These are phyloP conservation scores for Gorgonomyces haynaldii DNA, from an alignment of 192 early-diverging fungal species.

Conservation along the genomic window DNA sequence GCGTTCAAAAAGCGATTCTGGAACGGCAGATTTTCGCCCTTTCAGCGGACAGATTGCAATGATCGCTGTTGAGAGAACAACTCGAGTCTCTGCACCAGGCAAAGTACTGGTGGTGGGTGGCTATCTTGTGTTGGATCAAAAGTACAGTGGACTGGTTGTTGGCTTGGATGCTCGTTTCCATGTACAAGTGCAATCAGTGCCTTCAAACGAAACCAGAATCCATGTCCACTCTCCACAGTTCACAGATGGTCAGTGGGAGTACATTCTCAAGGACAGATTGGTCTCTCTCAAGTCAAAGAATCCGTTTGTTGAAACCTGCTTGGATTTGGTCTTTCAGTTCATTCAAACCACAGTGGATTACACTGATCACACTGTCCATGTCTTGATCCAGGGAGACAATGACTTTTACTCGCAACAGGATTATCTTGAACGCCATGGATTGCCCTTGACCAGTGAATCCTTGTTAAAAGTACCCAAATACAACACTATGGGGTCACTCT, in stretches of 20 bases:
- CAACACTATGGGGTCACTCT: constrained; percentile 43
- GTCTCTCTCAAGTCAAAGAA: constrained; percentile 24
- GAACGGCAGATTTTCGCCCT: too few relatives aligned
- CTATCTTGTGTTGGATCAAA: constrained; percentile 82
- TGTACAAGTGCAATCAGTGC: constrained; percentile 34
- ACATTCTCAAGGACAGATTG: constrained; percentile 19
- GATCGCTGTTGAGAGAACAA: too few relatives aligned
- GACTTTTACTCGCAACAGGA: constrained; percentile 98
- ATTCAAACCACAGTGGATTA: constrained; percentile 5
- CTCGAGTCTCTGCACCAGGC: constrained; percentile 79
- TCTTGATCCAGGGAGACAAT: constrained; percentile 81
- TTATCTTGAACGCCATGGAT: constrained; percentile 35
- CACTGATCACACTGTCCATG: constrained; percentile 1
- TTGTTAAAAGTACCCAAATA: constrained; percentile 4
- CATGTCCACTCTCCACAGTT: constrained; percentile 76
- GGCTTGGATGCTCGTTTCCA: constrained; percentile 80
- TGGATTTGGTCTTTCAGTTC: constrained; percentile 5
- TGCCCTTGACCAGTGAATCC: constrained; percentile 1
- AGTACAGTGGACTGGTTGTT: constrained; percentile 70
- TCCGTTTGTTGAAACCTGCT: constrained; percentile 53
- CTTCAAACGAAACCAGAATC: constrained; percentile 8
- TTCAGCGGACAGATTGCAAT: too few relatives aligned
- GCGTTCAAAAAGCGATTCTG: too few relatives aligned
- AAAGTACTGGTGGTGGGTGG: constrained; percentile 91
- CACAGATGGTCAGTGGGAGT: constrained; percentile 68